A percentile compares a stretch with the other conserved stretches of the same genome.
Conservation (phyloP, 345 rosid genomes). For the Dipteronia dyeriana region DNA sequence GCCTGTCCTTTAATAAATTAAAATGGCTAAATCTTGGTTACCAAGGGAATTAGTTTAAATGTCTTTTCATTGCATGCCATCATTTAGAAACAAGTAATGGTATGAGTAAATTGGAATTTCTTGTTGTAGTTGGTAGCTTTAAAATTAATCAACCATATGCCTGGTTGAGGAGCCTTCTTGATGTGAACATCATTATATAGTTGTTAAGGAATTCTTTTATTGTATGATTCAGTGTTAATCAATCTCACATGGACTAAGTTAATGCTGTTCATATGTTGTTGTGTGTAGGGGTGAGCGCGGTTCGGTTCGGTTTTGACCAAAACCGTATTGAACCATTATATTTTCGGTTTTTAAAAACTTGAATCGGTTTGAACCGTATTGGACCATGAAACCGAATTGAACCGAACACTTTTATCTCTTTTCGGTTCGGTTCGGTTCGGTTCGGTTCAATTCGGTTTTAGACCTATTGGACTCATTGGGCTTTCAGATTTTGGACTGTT, state of each 20-base stretch:
- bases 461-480: no score
- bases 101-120: neutral
- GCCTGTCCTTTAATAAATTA: neutral
- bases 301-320: no score
- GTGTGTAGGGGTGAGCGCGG: no score
- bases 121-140: neutral
- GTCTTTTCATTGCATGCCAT: no score
- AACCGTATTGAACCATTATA: no score
- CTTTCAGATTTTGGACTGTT: no score
- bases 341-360: no score
- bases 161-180: neutral
- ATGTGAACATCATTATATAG: neutral
- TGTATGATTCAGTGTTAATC: neutral
- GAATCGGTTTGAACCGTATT: no score
- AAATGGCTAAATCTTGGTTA: neutral
- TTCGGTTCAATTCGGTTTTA: no score
- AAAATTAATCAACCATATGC: neutral
- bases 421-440: no score
- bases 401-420: no score
- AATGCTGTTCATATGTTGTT: neutral
- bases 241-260: neutral
- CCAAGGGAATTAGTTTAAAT: neutral
- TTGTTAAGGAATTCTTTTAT: neutral
- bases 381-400: no score
- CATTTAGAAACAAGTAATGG: neutral